phyloP scores from a whole-genome alignment of 352 stramenopile genomes.

The Thalassiosira exigua region DNA sequence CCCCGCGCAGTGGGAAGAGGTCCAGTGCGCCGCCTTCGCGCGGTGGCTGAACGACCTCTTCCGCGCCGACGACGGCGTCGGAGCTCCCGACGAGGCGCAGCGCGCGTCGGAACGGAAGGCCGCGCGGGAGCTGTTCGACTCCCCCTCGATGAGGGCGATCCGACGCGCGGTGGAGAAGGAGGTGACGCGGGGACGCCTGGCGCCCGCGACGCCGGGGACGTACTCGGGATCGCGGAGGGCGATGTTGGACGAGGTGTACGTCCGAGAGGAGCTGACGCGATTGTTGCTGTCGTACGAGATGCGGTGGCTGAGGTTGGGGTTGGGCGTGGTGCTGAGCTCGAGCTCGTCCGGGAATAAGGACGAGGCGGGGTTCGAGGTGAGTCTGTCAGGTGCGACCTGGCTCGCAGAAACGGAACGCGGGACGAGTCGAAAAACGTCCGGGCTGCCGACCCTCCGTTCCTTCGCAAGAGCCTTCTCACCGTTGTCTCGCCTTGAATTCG shows the following conservation, averaged over 20 bases:
- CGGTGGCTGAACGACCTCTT: slow-evolving; percentile 79
- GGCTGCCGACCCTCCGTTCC: no score
- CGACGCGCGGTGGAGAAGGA: slow-evolving; percentile 39
- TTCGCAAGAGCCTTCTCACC: no score
- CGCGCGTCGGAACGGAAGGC: slow-evolving; percentile 27
- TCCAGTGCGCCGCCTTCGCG: slow-evolving; percentile 70
- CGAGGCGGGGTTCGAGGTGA: not conserved
- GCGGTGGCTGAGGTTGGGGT: slow-evolving; percentile 51
- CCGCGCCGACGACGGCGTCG: slow-evolving; percentile 9
- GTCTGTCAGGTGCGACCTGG: no score
- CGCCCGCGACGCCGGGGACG: slow-evolving; percentile 1
- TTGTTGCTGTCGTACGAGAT: slow-evolving; percentile 50
- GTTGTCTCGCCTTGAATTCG: no score
- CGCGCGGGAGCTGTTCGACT: slow-evolving; percentile 41
- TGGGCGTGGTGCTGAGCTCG: slow-evolving; percentile 35
- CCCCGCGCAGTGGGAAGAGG: slow-evolving; percentile 68
- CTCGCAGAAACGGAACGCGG: no score
- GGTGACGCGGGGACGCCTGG: slow-evolving; percentile 43
- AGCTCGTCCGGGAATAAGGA: slow-evolving; percentile 25
- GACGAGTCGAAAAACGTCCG: no score
- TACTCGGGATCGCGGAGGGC: not conserved
- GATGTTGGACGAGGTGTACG: slow-evolving; percentile 36
- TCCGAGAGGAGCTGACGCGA: slow-evolving; percentile 34
- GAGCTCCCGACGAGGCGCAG: slow-evolving; percentile 7
- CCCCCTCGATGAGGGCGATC: slow-evolving; percentile 26